A percentile compares a stretch with the other conserved stretches of the same genome.
phyloP scores from a whole-genome alignment of 305 asterid genomes.

The Plantago rigida region DNA sequence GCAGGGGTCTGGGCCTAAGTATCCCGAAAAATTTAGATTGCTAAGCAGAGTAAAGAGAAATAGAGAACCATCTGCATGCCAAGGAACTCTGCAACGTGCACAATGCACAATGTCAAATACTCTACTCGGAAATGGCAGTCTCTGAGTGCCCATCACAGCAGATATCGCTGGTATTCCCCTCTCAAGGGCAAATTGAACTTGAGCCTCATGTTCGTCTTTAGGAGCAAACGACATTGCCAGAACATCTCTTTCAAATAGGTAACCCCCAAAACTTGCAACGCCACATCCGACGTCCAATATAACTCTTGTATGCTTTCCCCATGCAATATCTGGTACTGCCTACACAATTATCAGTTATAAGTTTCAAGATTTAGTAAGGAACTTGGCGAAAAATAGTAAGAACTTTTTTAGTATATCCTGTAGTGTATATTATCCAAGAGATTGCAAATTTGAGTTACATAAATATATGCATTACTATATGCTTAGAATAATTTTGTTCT shows the following conservation, averaged over 20 bases:
- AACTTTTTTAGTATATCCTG: too few relatives aligned
- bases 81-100: slow-evolving; percentile 87
- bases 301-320: slow-evolving; percentile 75
- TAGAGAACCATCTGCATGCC: slow-evolving; percentile 66
- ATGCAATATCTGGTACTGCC: slow-evolving; percentile 74
- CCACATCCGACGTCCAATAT: slow-evolving; percentile 80
- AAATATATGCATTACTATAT: too few relatives aligned
- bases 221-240: slow-evolving; percentile 76
- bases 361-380: slow-evolving; percentile 16
- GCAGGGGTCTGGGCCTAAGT: background rate
- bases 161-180: slow-evolving; percentile 89
- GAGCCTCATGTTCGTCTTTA: slow-evolving; percentile 87
- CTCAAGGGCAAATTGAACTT: slow-evolving; percentile 77
- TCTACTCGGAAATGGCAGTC: slow-evolving; percentile 74
- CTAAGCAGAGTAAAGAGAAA: background rate
- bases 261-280: slow-evolving; percentile 80
- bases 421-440: too few relatives aligned
- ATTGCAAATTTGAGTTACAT: too few relatives aligned
- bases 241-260: slow-evolving; percentile 67
- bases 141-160: slow-evolving; percentile 81
- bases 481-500: too few relatives aligned
- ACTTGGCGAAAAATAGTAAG: background rate
- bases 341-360: slow-evolving; percentile 24
- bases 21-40: background rate
- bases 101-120: slow-evolving; percentile 79